phyloP scores from a whole-genome alignment of 148 eudicot genomes.

The Camellia japonica region DNA sequence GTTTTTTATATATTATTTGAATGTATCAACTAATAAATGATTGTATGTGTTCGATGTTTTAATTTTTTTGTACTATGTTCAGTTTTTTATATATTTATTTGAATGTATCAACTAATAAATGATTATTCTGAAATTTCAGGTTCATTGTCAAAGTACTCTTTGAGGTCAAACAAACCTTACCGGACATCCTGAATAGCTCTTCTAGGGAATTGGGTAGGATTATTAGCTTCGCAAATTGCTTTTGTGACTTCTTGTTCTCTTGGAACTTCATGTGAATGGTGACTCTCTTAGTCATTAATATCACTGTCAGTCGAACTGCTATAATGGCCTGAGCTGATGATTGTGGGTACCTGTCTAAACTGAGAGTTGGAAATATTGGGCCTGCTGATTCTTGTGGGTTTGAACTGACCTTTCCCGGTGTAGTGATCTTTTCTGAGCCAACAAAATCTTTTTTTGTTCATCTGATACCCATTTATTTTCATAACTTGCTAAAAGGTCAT shows the following conservation, averaged over 20 bases:
- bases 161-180: slow-evolving; percentile 38
- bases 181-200: slow-evolving; percentile 59
- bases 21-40: background rate
- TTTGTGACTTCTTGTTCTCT: slow-evolving; percentile 14
- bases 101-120: slow-evolving; percentile 4
- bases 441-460: slow-evolving; percentile 34
- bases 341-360: background rate
- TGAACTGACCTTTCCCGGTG: slow-evolving; percentile 10
- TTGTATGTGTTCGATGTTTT: background rate
- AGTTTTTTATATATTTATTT: background rate
- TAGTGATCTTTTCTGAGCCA: slow-evolving; percentile 17
- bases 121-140: slow-evolving; percentile 9
- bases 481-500: slow-evolving; percentile 22
- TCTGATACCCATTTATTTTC: slow-evolving; percentile 26
- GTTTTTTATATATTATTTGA: background rate
- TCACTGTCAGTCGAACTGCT: slow-evolving; percentile 17
- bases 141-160: slow-evolving; percentile 10
- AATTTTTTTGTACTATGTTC: background rate
- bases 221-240: slow-evolving; percentile 53
- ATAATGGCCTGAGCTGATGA: slow-evolving; percentile 12
- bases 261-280: slow-evolving; percentile 55
- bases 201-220: slow-evolving; percentile 67
- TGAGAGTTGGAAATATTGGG: slow-evolving; percentile 6
- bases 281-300: slow-evolving; percentile 42
- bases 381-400: slow-evolving; percentile 11